These are phyloP conservation scores for Leavenworthia alabamica DNA, from an alignment of 345 rosid genomes.

Conservation along the genomic window DNA sequence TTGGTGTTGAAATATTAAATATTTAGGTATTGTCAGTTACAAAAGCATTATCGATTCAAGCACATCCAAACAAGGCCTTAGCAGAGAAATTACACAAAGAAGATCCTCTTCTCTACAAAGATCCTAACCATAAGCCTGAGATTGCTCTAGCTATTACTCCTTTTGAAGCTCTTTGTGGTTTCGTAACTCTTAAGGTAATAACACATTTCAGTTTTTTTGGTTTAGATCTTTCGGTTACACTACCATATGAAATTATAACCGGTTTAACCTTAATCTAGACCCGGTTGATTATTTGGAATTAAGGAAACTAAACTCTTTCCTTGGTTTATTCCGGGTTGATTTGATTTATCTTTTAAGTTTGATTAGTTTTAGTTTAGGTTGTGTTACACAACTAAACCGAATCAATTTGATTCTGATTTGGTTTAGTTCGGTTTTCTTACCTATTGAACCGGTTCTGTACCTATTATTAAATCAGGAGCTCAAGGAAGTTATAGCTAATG, in stretches of 20 bases:
- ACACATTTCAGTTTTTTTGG: background rate
- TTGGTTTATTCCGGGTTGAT: background rate
- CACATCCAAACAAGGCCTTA: constrained; percentile 86
- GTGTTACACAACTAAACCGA: background rate
- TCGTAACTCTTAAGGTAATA: constrained; percentile 54
- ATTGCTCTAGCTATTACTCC: constrained; percentile 93
- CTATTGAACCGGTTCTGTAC: background rate
- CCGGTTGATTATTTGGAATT: background rate
- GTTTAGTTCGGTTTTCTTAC: background rate
- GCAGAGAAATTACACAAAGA: constrained; percentile 63
- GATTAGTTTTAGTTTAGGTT: background rate
- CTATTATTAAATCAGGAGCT: constrained; percentile 54
- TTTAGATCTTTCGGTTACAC: background rate
- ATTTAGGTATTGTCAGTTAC: constrained; percentile 76
- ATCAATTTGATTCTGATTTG: background rate
- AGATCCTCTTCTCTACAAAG: constrained; percentile 64
- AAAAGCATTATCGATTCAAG: constrained; percentile 92
- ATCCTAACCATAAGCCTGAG: constrained; percentile 90
- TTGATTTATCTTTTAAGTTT: background rate
- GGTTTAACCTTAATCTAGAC: background rate
- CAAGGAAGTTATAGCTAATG: constrained; percentile 51
- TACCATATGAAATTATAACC: background rate
- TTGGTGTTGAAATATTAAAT: background rate
- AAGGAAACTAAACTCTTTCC: background rate
- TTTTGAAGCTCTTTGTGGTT: constrained; percentile 90